Percentiles rank a stretch among this genome's conserved stretches.
phyloP scores from a whole-genome alignment of 805 yeast genomes.

The Spathaspora hagerdaliae region DNA sequence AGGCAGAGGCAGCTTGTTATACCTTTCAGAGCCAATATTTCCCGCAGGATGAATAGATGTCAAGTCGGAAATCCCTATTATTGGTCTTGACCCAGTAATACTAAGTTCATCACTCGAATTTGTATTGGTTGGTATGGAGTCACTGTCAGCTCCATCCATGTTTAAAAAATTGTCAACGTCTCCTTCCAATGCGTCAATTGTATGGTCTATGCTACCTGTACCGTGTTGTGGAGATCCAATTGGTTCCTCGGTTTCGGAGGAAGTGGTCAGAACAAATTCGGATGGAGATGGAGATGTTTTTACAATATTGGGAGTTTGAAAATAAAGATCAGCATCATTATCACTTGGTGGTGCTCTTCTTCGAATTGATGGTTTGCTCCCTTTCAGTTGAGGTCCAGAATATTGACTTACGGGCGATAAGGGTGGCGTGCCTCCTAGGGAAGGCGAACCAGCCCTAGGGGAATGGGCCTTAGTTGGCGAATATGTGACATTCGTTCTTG shows the following conservation, averaged over 20 bases:
- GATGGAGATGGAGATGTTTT: slow-evolving; percentile 1
- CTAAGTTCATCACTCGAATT: neutral
- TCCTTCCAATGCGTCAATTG: slow-evolving; percentile 19
- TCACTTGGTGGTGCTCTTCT: neutral
- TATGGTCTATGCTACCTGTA: slow-evolving; percentile 13
- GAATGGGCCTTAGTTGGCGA: too few relatives aligned
- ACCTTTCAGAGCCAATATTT: neutral
- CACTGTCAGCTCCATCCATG: slow-evolving; percentile 5
- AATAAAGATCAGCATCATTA: neutral
- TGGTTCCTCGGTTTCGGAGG: neutral
- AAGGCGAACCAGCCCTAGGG: too few relatives aligned
- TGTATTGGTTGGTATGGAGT: neutral
- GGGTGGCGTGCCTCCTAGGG: too few relatives aligned
- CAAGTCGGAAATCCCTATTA: neutral
- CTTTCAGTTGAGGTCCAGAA: too few relatives aligned
- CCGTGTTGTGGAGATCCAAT: neutral
- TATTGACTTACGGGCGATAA: too few relatives aligned
- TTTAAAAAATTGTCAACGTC: slow-evolving; percentile 19
- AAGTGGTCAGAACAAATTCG: neutral
- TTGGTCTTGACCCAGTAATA: neutral
- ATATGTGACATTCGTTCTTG: too few relatives aligned
- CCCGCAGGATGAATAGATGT: too few relatives aligned
- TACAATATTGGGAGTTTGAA: neutral
- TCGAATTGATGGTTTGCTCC: neutral
- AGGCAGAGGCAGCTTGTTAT: neutral